Base-by-base conservation (phyloP, 2,329 filamentous ascomycete genomes). In the Fusarium nurragi region DNA sequence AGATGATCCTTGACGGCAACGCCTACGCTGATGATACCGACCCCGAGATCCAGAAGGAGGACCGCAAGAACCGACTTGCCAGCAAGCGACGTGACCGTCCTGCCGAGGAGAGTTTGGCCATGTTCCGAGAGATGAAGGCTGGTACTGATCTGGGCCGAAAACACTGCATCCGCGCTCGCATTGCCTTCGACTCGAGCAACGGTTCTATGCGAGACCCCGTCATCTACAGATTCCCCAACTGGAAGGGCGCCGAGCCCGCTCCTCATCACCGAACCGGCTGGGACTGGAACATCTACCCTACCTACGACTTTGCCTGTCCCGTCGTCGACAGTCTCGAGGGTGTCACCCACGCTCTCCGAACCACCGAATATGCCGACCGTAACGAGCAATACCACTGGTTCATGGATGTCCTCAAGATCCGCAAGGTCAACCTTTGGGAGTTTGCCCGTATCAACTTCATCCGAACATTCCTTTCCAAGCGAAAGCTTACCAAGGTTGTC, bases 201-300 rank as follows among this genome's bases (percentile, higher is more conserved):
- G 97, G 97, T 80, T 93, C 95, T 50, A 89, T 98, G 86, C 87
- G 95, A 67, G 95, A 99, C 77, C 95, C 95, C 13, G 94, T 98
- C 78, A 96, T 99, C 77, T 98, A 97, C 84, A 90, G 95, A 68
- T 97, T 93, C 86, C 72, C 72, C 70, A 97, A 97, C 75, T 72
- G 82, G 60, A 83, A 83, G 55, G 81, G 83, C 44, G 72, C 73
- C 61, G 72, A 74, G 70, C 72, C 72, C 5, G 68, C 71, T 22
- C 70, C 83, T 19, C 91, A 95, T 77, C 92, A 95, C 80, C 88
- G 92, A 69, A 95, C 92, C 3, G 91, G 91, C 28, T 86, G 82
- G 56, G 87, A 84, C 62, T 94, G 91, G 90, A 94, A 94, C 80
- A 90, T 93, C 74, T 94, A 94, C 78, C 91, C 91, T 30, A 94